Evolutionary conservation across 257 asterid species (phyloP).

Genomic region (Solanum chmielewskii): DNA sequence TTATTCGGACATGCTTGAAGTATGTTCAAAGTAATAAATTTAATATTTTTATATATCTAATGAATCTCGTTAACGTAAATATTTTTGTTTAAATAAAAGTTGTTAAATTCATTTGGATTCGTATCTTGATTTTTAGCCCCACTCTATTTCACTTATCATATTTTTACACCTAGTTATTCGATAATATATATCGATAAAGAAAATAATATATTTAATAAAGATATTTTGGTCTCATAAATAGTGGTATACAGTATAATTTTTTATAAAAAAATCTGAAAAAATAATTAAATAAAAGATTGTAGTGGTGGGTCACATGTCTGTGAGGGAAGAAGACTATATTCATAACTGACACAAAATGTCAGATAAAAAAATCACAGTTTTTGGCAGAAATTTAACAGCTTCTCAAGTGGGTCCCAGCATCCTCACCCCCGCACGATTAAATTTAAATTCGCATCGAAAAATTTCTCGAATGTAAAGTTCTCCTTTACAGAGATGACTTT

Average conservation of each 20-base stretch:
- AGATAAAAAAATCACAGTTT: neutral
- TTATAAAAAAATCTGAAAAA: neutral
- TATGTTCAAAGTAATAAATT: too few relatives aligned
- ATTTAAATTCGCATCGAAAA: neutral
- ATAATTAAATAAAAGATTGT: neutral
- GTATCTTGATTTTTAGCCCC: too few relatives aligned
- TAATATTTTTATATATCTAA: too few relatives aligned
- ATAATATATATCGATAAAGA: too few relatives aligned
- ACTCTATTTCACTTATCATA: neutral
- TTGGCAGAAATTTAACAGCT: neutral
- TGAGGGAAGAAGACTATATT: neutral
- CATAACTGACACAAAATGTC: neutral
- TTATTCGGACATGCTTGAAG: too few relatives aligned
- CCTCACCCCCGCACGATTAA: neutral
- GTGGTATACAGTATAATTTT: neutral
- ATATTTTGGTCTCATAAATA: neutral
- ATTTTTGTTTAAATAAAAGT: too few relatives aligned
- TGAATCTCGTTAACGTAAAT: too few relatives aligned
- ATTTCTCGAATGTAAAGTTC: too few relatives aligned
- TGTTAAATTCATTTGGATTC: too few relatives aligned
- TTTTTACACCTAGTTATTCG: too few relatives aligned
- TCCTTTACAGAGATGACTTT: too few relatives aligned
- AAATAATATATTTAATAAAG: neutral
- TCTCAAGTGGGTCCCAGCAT: slow-evolving; percentile 1
- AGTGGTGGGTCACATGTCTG: neutral